These are phyloP conservation scores for Arthrobotrys entomopaga DNA, from an alignment of 2,329 filamentous ascomycete genomes.

Conservation along the genomic window DNA sequence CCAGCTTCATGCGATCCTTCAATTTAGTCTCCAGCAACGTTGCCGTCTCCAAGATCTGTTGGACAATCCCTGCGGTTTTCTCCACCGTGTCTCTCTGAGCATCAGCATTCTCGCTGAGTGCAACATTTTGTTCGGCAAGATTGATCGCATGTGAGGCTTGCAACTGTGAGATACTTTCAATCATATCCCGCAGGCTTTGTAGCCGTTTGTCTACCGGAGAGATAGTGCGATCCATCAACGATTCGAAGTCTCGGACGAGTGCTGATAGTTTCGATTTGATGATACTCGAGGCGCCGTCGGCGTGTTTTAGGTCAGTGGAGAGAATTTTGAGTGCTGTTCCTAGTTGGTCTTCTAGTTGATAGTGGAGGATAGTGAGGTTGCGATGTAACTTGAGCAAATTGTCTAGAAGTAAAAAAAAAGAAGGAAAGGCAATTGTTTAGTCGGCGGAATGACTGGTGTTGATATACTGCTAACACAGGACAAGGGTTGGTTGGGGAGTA, in stretches of 20 bases:
- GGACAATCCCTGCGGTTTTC: not conserved
- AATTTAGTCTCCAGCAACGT: constrained; percentile 5
- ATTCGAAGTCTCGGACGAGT: constrained; percentile 32
- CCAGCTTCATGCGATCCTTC: not conserved
- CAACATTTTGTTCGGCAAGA: constrained; percentile 2
- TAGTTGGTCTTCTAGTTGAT: constrained; percentile 33
- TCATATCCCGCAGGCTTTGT: not conserved
- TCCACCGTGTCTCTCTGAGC: constrained; percentile 1
- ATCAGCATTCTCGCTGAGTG: not conserved
- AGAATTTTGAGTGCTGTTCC: constrained; percentile 23
- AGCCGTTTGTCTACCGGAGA: constrained; percentile 21
- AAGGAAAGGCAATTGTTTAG: not conserved
- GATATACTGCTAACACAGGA: not conserved
- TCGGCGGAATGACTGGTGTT: too few relatives aligned
- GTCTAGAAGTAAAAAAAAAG: constrained; percentile 1
- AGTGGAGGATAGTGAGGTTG: constrained; percentile 39
- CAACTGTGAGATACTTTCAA: constrained; percentile 8
- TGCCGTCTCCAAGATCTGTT: not conserved
- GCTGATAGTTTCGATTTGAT: constrained; percentile 4
- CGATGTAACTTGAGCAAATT: constrained; percentile 43
- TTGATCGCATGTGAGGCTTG: constrained; percentile 6
- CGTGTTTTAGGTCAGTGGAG: constrained; percentile 10
- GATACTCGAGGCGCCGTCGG: not conserved
- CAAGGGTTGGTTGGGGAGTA: not conserved
- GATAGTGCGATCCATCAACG: constrained; percentile 12